Percentiles rank a stretch among this genome's conserved stretches.
Evolutionary conservation across 345 rosid species (phyloP).

Genomic region (Barbarea vulgaris): DNA sequence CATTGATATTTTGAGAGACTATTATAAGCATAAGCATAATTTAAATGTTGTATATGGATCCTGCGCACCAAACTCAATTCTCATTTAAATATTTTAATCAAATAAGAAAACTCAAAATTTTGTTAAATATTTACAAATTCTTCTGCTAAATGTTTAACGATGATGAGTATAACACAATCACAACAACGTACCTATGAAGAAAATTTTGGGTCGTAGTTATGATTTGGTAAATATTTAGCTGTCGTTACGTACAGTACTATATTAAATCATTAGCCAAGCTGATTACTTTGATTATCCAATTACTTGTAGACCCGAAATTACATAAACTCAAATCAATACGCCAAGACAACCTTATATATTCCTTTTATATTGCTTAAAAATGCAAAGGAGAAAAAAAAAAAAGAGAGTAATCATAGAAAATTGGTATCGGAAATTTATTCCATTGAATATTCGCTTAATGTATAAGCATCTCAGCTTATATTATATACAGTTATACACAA

Average conservation of each 20-base stretch:
- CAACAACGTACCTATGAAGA: slow-evolving; percentile 2
- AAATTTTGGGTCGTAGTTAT: neutral
- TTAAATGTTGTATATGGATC: neutral
- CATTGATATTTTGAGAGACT: slow-evolving; percentile 8
- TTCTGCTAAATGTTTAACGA: neutral
- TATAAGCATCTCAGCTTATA: neutral
- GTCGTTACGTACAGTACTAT: slow-evolving; percentile 14
- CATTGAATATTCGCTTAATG: slow-evolving; percentile 33
- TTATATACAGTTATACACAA: neutral
- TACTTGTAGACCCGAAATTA: slow-evolving; percentile 18
- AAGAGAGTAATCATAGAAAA: neutral
- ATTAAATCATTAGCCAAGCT: slow-evolving; percentile 16
- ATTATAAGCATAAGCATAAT: neutral
- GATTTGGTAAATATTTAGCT: slow-evolving; percentile 1
- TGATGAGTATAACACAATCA: slow-evolving; percentile 14
- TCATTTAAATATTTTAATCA: neutral
- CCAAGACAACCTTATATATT: slow-evolving; percentile 18
- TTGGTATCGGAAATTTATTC: slow-evolving; percentile 30
- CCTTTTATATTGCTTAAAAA: neutral
- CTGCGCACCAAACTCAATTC: slow-evolving; percentile 3
- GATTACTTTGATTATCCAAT: slow-evolving; percentile 8
- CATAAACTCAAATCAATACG: slow-evolving; percentile 18
- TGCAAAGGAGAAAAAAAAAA: neutral
- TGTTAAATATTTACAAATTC: neutral
- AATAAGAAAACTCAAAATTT: neutral